Conservation (phyloP, 495 filamentous ascomycete species). For the Penicillium flavigenum region DNA sequence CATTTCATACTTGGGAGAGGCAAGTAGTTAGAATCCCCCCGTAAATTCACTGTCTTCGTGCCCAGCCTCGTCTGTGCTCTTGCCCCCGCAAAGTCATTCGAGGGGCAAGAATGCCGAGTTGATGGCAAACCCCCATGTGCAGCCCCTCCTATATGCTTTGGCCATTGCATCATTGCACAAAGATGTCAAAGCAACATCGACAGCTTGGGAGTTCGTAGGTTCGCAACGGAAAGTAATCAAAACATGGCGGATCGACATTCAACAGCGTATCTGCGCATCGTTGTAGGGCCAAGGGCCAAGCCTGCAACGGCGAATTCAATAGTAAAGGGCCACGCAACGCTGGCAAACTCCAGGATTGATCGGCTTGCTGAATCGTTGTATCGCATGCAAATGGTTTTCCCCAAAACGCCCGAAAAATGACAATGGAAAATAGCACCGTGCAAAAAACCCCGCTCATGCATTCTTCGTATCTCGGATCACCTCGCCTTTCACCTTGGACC, state of each 20-base stretch:
- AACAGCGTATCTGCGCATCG: not conserved
- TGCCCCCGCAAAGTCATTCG: constrained; percentile 6
- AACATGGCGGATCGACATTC: constrained; percentile 1
- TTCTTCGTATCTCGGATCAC: constrained; percentile 83
- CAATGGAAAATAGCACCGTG: constrained; percentile 12
- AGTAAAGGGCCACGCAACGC: constrained; percentile 3
- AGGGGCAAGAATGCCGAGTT: constrained; percentile 17
- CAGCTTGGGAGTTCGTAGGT: not conserved
- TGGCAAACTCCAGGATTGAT: constrained; percentile 7
- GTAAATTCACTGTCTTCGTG: constrained; percentile 5
- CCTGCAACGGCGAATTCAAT: not conserved
- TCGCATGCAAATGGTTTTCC: constrained; percentile 20
- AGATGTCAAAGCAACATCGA: constrained; percentile 5
- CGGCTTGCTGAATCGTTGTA: constrained; percentile 11
- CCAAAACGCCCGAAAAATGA: constrained; percentile 21
- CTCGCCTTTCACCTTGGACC: constrained; percentile 82
- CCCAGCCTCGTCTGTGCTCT: constrained; percentile 10
- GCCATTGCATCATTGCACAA: constrained; percentile 12
- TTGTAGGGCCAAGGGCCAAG: constrained; percentile 5
- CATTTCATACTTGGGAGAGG: constrained; percentile 3
- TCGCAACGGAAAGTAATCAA: constrained; percentile 1
- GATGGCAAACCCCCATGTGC: constrained; percentile 13
- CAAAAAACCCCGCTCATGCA: constrained; percentile 42
- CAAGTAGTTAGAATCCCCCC: not conserved
- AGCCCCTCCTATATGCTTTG: constrained; percentile 1